Evolutionary conservation across 108 stramenopile species (phyloP).

Genomic region (Mediolabrus comicus): DNA sequence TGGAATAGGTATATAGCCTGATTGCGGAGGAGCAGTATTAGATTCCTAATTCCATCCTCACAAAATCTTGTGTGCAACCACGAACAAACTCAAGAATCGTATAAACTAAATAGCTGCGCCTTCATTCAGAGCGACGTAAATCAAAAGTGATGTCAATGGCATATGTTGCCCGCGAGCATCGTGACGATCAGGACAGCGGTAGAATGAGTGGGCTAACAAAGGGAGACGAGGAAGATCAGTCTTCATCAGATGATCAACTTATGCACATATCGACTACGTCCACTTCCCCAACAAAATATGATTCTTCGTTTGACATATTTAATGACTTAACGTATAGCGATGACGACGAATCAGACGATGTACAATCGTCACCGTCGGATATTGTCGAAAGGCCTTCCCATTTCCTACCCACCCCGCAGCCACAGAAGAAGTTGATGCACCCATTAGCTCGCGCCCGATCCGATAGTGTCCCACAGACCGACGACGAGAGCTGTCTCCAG

Average conservation of each 20-base stretch:
- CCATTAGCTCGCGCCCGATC: conserved; percentile 11
- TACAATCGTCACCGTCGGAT: neutral
- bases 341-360: conserved; percentile 26
- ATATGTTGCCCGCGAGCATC: neutral
- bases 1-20: no score
- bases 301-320: conserved; percentile 21
- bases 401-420: conserved; percentile 3
- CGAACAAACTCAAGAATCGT: no score
- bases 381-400: neutral
- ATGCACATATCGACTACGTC: neutral
- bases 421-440: conserved; percentile 15
- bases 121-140: neutral
- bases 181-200: neutral
- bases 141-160: neutral
- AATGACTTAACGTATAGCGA: conserved; percentile 44
- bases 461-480: conserved; percentile 1
- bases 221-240: neutral
- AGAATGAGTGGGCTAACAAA: neutral
- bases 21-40: no score
- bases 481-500: conserved; percentile 32
- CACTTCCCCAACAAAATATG: neutral
- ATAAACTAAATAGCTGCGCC: no score
- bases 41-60: no score
- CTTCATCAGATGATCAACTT: neutral
- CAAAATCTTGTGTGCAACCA: no score